Evolutionary conservation across 169 alveolate genomes (phyloP).

Genomic region (Toxoplasma gondii): DNA sequence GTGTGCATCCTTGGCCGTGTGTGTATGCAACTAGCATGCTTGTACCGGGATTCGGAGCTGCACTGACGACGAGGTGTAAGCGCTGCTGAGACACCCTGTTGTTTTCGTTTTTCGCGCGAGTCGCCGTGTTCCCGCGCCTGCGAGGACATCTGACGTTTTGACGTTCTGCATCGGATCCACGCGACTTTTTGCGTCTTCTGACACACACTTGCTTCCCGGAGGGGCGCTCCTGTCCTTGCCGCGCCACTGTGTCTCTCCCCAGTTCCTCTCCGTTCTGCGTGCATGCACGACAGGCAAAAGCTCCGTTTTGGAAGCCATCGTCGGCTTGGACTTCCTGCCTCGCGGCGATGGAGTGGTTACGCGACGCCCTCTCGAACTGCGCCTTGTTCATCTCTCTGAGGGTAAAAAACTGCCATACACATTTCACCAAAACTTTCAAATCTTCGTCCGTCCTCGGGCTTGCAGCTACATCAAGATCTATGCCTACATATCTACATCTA

Average conservation of each 20-base stretch:
- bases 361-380: slow-evolving; percentile 97
- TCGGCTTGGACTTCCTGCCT: slow-evolving; percentile 97
- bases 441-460: not conserved
- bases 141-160: no score
- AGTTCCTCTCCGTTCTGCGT: not conserved
- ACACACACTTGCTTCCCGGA: not conserved
- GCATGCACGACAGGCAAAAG: slow-evolving; percentile 82
- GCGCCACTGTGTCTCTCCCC: no score
- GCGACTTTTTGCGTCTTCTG: no score
- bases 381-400: slow-evolving; percentile 90
- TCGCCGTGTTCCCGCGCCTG: no score
- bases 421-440: not conserved
- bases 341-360: slow-evolving; percentile 99
- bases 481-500: not conserved
- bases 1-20: no score
- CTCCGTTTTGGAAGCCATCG: slow-evolving; percentile 96
- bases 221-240: not conserved
- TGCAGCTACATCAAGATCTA: not conserved
- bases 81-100: no score
- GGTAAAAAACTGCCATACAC: slow-evolving; percentile 59
- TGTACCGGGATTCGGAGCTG: no score
- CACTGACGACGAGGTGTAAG: no score
- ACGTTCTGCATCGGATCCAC: no score
- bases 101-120: no score
- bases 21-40: no score